These are phyloP conservation scores for Cryphonectria radicalis DNA, from an alignment of 2,329 filamentous ascomycete species.

Conservation along the genomic window DNA sequence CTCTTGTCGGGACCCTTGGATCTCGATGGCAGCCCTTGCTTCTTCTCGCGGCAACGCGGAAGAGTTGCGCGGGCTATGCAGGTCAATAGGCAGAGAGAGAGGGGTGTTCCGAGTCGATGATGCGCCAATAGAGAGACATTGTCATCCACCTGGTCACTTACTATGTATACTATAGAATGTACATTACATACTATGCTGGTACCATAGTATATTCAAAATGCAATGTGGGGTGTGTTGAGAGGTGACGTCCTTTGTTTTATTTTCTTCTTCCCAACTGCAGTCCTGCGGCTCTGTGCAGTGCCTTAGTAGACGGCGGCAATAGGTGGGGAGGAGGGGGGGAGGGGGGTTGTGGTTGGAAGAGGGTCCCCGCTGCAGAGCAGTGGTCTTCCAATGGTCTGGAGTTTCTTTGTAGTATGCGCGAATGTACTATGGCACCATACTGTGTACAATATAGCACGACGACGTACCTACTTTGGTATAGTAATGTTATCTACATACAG, in stretches of 20 bases:
- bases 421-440: neutral
- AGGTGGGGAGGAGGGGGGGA: too few species aligned
- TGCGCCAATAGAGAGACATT: neutral
- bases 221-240: neutral
- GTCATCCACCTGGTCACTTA: neutral
- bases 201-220: neutral
- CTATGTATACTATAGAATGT: neutral
- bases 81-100: neutral
- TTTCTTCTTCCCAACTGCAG: neutral
- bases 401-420: neutral
- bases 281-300: neutral
- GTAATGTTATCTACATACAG: neutral
- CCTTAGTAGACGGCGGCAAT: neutral
- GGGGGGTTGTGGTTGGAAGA: too few species aligned
- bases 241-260: neutral
- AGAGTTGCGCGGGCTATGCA: neutral
- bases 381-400: neutral
- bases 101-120: neutral
- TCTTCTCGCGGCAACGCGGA: neutral
- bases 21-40: constrained; percentile 18
- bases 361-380: neutral
- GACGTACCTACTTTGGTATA: neutral
- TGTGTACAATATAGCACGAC: neutral
- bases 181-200: too few species aligned
- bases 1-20: constrained; percentile 19